A percentile compares a stretch with the other conserved stretches of the same genome.
Evolutionary conservation across 1,139 yeast genomes (phyloP).

Genomic region (Debaryomyces psychrophilus): DNA sequence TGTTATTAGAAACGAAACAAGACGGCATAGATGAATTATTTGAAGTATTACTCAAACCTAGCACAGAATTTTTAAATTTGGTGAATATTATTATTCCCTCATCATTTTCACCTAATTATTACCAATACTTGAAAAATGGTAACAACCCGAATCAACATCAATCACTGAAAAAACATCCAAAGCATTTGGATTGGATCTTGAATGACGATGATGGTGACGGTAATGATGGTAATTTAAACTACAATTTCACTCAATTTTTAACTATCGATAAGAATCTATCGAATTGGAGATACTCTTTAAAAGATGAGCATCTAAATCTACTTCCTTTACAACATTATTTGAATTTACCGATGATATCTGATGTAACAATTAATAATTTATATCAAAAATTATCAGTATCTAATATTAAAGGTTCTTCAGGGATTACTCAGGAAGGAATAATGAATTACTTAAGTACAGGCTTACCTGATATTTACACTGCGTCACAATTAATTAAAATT

Average conservation of each 20-base stretch:
- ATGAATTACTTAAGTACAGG: slow-evolving; percentile 37
- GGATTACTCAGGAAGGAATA: slow-evolving; percentile 36
- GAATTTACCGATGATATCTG: slow-evolving; percentile 38
- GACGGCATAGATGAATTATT: slow-evolving; percentile 39
- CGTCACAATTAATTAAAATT: slow-evolving; percentile 44
- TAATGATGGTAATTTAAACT: slow-evolving; percentile 53
- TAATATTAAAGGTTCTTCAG: slow-evolving; percentile 20
- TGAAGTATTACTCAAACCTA: slow-evolving; percentile 43
- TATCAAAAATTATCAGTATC: slow-evolving; percentile 34
- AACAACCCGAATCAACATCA: slow-evolving; percentile 22
- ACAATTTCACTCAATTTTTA: slow-evolving; percentile 48
- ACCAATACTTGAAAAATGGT: slow-evolving; percentile 46
- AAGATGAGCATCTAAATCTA: slow-evolving; percentile 32
- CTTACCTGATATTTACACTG: slow-evolving; percentile 44
- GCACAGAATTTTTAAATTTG: slow-evolving; percentile 49
- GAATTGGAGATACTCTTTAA: slow-evolving; percentile 47
- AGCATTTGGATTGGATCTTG: slow-evolving; percentile 48
- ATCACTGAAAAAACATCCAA: slow-evolving; percentile 29
- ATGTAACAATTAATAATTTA: slow-evolving; percentile 29
- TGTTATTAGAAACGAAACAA: slow-evolving; percentile 29
- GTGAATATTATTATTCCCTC: slow-evolving; percentile 53
- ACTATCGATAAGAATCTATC: slow-evolving; percentile 48
- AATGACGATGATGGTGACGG: slow-evolving; percentile 56
- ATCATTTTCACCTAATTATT: slow-evolving; percentile 52
- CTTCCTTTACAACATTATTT: slow-evolving; percentile 35